These are phyloP conservation scores for Coccinonectria pachysandricola DNA, from an alignment of 2,329 filamentous ascomycete species.

Conservation along the genomic window DNA sequence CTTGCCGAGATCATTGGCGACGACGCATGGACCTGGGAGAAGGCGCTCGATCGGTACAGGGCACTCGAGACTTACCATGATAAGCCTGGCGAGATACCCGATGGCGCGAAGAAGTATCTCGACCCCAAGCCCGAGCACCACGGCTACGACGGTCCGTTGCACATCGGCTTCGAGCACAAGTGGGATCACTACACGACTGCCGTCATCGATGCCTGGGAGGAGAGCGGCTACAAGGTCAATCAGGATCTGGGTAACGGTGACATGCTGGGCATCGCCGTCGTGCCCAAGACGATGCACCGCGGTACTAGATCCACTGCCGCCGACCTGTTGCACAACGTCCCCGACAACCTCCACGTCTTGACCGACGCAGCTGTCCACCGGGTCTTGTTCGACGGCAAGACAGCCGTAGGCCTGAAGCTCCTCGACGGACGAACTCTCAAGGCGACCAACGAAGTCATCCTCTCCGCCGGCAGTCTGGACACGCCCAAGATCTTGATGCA, in stretches of 20 bases:
- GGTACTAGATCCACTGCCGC: background rate
- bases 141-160: background rate
- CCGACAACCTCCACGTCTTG: constrained; percentile 1
- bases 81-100: background rate
- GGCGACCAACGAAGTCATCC: constrained; percentile 7
- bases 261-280: background rate
- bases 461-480: constrained; percentile 9
- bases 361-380: constrained; percentile 5
- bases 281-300: background rate
- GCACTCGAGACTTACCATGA: constrained; percentile 1
- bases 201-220: background rate
- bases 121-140: background rate
- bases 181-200: background rate
- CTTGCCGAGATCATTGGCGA: constrained; percentile 7
- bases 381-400: constrained; percentile 4
- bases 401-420: constrained; percentile 4
- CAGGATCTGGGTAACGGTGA: background rate
- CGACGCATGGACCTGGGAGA: constrained; percentile 6
- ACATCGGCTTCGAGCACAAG: background rate
- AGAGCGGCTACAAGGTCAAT: background rate
- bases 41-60: constrained; percentile 5
- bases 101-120: background rate
- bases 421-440: constrained; percentile 4
- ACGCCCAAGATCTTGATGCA: constrained; percentile 10
- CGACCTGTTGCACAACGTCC: background rate